Percentiles rank a stretch among this genome's conserved stretches.
Evolutionary conservation across 1,139 yeast genomes (phyloP).

Genomic region (Diutina pseudorugosa): DNA sequence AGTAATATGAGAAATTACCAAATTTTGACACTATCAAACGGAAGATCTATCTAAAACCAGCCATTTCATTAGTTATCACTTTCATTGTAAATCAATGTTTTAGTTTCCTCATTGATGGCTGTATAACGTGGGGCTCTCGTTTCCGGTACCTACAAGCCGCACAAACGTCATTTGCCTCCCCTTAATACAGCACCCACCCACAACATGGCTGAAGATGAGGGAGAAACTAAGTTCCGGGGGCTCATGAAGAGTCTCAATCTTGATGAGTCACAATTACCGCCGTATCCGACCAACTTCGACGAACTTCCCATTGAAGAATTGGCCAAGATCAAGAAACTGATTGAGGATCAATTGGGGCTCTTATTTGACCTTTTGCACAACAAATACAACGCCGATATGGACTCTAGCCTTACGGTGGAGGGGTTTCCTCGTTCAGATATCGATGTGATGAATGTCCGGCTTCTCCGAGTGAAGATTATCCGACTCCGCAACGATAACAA

Average conservation of each 20-base stretch:
- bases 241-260: slow-evolving; percentile 4
- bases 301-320: background rate
- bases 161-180: background rate
- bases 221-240: background rate
- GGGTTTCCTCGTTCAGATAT: slow-evolving; percentile 84
- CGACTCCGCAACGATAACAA: slow-evolving; percentile 59
- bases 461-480: slow-evolving; percentile 52
- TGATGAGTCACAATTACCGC: background rate
- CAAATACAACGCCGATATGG: background rate
- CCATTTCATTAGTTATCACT: no score
- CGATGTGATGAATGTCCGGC: slow-evolving; percentile 59
- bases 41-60: no score
- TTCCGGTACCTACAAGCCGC: background rate
- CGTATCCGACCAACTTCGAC: background rate
- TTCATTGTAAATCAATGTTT: no score
- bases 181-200: background rate
- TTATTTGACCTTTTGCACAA: background rate
- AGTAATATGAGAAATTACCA: no score
- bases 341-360: background rate
- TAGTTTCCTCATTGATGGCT: no score
- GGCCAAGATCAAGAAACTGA: background rate
- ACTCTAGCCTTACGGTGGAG: slow-evolving; percentile 20
- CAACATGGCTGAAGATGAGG: background rate
- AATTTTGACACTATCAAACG: no score
- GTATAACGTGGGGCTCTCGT: no score